Base-by-base conservation (phyloP, 2,329 filamentous ascomycete genomes). In the Calonectria crousiana region DNA sequence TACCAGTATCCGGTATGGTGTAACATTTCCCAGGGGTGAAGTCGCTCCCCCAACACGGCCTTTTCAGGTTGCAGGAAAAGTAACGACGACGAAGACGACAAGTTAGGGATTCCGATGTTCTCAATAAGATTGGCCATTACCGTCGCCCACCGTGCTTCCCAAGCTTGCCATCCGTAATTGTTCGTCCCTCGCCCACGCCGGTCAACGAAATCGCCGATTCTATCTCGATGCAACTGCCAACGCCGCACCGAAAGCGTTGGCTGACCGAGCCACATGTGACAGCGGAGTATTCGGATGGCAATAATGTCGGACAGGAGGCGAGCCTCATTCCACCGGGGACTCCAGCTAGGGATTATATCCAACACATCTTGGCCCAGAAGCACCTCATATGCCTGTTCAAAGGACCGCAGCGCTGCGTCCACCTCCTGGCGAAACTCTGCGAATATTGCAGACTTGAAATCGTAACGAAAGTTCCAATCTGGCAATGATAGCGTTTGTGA, bases 381-480 rank as follows among this genome's bases (percentile, higher is more conserved):
- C 28, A 91, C 92, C 67, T 98, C 95, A 78, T 98, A 96, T 5
- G 95, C 95, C 83, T 93, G 93, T 81, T 97, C 95, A 79, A 96
- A 98, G 68, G 95, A 95, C 53, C 95, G 92, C 80, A 95, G 89
- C 0, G 97, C 95, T 28, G 92, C 92, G 81, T 98, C 96, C 89
- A 96, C 95, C 83, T 98, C 97, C 82, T 97, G 95, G 11, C 97
- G 92, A 78, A 98, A 98, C 82, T 98, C 96, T 34, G 96, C 95
- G 81, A 98, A 95, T 0, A 98, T 89, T 9, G 93, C 96, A 23
- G 96, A 90, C 83, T 99, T 99, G 86, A 98, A 95, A 81, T 99
- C 96, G 84, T 98, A 98, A 20, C 96, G 93, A 68, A 97, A 93
- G 81, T 95, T 95, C 97, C 96, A 99, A 4, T 95, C 96, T 52